A percentile compares a stretch with the other conserved stretches of the same genome.
These are phyloP conservation scores for Scleromitrula shiraiana DNA, from an alignment of 2,329 filamentous ascomycete genomes.

Conservation along the genomic window DNA sequence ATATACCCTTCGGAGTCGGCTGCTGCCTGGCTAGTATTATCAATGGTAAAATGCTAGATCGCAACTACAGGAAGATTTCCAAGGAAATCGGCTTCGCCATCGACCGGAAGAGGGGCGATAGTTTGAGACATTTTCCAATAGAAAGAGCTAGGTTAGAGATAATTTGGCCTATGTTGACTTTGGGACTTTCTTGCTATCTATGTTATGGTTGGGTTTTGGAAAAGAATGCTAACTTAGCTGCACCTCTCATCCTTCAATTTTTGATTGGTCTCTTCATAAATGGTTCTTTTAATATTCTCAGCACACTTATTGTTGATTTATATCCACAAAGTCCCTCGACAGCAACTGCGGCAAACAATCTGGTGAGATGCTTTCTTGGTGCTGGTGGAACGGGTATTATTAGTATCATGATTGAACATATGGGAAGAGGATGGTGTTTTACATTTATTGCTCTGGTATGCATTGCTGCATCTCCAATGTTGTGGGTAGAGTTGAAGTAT, in stretches of 20 bases:
- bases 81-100: conserved; percentile 52
- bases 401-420: conserved; percentile 45
- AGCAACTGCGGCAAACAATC: conserved; percentile 55
- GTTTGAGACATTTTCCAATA: conserved; percentile 30
- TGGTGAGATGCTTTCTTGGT: conserved; percentile 53
- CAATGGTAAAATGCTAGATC: conserved; percentile 50
- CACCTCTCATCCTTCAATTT: conserved; percentile 48
- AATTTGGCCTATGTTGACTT: conserved; percentile 44
- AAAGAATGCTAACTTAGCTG: conserved; percentile 42
- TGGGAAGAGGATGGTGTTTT: conserved; percentile 57
- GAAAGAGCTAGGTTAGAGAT: conserved; percentile 41
- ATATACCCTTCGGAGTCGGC: conserved; percentile 39
- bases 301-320: conserved; percentile 55
- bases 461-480: conserved; percentile 38
- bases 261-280: conserved; percentile 50
- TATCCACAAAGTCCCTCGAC: conserved; percentile 53
- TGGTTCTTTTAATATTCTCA: conserved; percentile 55
- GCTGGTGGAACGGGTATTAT: conserved; percentile 53
- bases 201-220: conserved; percentile 52
- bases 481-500: conserved; percentile 41
- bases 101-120: conserved; percentile 43
- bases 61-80: conserved; percentile 65
- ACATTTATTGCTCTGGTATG: conserved; percentile 49
- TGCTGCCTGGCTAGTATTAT: conserved; percentile 42
- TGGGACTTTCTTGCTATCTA: conserved; percentile 46